These are phyloP conservation scores for Senna tora DNA, from an alignment of 306 rosid genomes.

Conservation along the genomic window DNA sequence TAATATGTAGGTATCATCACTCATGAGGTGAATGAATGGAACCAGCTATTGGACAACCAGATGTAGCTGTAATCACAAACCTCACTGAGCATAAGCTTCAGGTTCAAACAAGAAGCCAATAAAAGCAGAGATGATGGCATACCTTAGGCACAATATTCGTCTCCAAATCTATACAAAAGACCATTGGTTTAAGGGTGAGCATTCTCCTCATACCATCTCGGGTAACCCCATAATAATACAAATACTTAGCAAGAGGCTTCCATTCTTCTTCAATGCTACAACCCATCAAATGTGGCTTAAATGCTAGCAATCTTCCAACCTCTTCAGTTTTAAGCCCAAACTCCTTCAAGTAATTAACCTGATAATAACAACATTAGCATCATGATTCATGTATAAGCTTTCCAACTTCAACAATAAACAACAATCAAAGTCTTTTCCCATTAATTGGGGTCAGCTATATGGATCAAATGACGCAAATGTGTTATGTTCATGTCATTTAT, in stretches of 20 bases:
- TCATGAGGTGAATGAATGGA: slow-evolving; percentile 19
- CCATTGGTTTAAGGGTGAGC: slow-evolving; percentile 80
- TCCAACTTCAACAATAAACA: too few relatives aligned
- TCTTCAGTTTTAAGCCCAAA: slow-evolving; percentile 77
- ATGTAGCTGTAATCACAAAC: neutral
- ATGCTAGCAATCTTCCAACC: slow-evolving; percentile 80
- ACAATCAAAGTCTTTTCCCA: too few relatives aligned
- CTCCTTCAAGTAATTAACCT: slow-evolving; percentile 88
- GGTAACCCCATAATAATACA: slow-evolving; percentile 78
- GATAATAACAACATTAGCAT: slow-evolving; percentile 38
- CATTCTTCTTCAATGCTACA: slow-evolving; percentile 87
- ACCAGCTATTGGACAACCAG: neutral
- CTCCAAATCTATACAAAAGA: slow-evolving; percentile 80
- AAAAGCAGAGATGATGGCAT: slow-evolving; percentile 31
- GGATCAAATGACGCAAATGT: too few relatives aligned
- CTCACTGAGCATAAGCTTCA: neutral
- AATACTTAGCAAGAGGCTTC: slow-evolving; percentile 90
- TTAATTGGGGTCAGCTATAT: too few relatives aligned
- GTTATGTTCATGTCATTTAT: too few relatives aligned
- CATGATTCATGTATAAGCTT: slow-evolving; percentile 34
- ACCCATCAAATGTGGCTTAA: slow-evolving; percentile 86
- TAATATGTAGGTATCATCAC: slow-evolving; percentile 17
- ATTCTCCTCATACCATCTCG: slow-evolving; percentile 93
- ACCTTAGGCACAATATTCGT: slow-evolving; percentile 86
- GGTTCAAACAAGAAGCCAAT: neutral